Evolutionary conservation across 805 yeast species (phyloP), one percentile per base, ranked within the genome.

Genomic region (Saccharomycopsis guyanensis): DNA sequence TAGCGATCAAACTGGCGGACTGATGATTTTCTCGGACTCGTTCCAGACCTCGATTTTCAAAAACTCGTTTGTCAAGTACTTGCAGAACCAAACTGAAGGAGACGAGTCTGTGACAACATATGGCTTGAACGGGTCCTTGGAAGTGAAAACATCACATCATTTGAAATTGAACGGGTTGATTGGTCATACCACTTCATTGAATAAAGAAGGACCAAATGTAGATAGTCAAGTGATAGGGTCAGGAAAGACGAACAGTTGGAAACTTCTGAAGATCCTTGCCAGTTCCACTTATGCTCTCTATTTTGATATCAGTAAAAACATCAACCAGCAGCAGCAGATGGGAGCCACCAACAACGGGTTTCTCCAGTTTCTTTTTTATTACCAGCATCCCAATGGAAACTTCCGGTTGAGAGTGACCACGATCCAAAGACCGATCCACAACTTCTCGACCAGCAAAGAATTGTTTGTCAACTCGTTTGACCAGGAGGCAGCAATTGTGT

Each of bases 401-500:
- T 83, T 77, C 60, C 76, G 97, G 59, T 70, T 86, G 50, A 78
- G 97, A 57, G 97, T 93, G 31, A 91, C 98, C 19, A 93, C 97
- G 0, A 72, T 93, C 24, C 71, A 72, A 13, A 34, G 53, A 22
- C 54, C 54, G 16, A 45, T 45, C 31, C 42, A 25, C 22, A 41
- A 45, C 25, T 46, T 51, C 12, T 37, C 22, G 23, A 42, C 40
- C 13, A 31, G 29, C 20, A 45, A 40, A 35, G 70, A 78, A 40
- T 66, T 67, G 51, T 59, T 76, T 53, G 64, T 72, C 16, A 69
- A 69, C 24, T 72, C 93, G n/a, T 93, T 93, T 63, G 99, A 93
- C 66, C 97, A 93, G 71, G 97, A 93, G 66, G 96, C 97, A 10
- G 96, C 98, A 2, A 95, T 96, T 13, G 97, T 89, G 1, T 69